These are phyloP conservation scores for Botrytis tulipae DNA, from an alignment of 2,329 filamentous ascomycete species.

Conservation along the genomic window DNA sequence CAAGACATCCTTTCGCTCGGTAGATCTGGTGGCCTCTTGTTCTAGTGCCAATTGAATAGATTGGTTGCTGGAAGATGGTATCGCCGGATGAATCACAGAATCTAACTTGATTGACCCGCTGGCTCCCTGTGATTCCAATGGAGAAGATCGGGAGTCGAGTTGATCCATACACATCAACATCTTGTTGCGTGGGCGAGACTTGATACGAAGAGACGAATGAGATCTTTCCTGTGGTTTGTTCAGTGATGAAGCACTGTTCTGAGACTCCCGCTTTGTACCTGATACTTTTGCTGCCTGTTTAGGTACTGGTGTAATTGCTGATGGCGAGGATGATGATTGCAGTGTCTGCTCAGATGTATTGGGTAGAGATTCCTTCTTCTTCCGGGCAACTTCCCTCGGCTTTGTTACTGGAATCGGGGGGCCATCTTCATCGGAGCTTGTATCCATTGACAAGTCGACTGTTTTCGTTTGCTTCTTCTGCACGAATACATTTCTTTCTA, in stretches of 20 bases:
- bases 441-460: constrained; percentile 11
- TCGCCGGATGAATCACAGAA: background rate
- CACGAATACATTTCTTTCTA: background rate
- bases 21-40: background rate
- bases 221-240: constrained; percentile 16
- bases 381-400: background rate
- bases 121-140: background rate
- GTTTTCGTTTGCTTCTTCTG: background rate
- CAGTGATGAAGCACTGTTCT: background rate
- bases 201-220: constrained; percentile 35
- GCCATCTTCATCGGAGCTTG: constrained; percentile 3
- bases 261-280: background rate
- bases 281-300: background rate
- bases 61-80: background rate
- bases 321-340: background rate
- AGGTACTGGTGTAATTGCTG: background rate
- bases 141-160: constrained; percentile 24
- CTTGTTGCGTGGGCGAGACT: constrained; percentile 31
- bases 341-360: background rate
- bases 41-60: background rate
- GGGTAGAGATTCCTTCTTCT: background rate
- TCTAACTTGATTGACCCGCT: background rate
- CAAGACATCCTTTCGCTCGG: background rate
- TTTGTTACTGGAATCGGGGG: background rate
- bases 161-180: constrained; percentile 38